These are phyloP conservation scores for Pythium plurisporium DNA, from an alignment of 352 stramenopile genomes.

Conservation along the genomic window DNA sequence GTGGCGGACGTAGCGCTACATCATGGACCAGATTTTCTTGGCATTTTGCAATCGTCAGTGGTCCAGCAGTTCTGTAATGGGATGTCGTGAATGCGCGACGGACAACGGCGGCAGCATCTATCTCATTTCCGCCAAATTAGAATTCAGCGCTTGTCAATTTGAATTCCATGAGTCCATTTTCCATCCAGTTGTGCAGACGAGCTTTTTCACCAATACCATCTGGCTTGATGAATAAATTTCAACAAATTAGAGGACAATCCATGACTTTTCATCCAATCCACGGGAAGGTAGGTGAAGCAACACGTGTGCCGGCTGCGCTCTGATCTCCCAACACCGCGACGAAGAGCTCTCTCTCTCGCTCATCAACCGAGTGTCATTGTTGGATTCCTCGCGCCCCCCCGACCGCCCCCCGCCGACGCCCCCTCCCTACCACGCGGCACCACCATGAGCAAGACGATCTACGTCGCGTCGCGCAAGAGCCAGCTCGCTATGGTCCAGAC, in stretches of 20 bases:
- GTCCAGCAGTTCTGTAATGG: too few relatives aligned
- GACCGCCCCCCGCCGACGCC: background rate
- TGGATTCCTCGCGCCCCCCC: background rate
- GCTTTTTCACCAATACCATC: slow-evolving; percentile 11
- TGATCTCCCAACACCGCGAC: too few relatives aligned
- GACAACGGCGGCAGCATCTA: too few relatives aligned
- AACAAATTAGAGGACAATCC: slow-evolving; percentile 2
- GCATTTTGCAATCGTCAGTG: too few relatives aligned
- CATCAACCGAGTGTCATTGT: background rate
- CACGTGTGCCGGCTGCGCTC: too few relatives aligned
- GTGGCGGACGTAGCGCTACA: too few relatives aligned
- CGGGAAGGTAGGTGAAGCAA: too few relatives aligned
- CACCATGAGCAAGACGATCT: slow-evolving; percentile 50
- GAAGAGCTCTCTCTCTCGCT: too few relatives aligned
- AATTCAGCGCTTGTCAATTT: too few relatives aligned
- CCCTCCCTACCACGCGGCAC: background rate
- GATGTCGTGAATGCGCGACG: too few relatives aligned
- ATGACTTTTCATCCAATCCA: background rate
- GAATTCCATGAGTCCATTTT: too few relatives aligned
- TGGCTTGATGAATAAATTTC: background rate
- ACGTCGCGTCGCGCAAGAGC: slow-evolving; percentile 85
- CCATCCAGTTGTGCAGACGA: background rate
- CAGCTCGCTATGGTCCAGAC: slow-evolving; percentile 87
- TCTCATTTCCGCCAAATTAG: background rate
- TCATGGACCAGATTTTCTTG: too few relatives aligned